Evolutionary conservation across 2,329 filamentous ascomycete genomes (phyloP), one percentile per base, ranked within the genome.

Genomic region (Cladosporium sp.): DNA sequence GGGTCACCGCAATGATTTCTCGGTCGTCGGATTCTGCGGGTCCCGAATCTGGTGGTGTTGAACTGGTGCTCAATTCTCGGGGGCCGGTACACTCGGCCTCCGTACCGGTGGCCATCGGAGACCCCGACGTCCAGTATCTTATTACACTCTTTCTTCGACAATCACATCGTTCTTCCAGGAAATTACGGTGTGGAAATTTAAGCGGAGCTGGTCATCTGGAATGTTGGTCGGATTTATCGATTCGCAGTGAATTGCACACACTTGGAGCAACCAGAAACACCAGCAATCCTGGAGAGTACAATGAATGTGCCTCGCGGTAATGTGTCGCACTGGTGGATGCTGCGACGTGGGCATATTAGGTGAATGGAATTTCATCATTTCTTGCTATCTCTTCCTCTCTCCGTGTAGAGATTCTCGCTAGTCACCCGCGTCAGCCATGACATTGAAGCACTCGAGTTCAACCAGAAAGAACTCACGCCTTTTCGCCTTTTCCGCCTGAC

Each of bases 401-500:
- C 33, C 9, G 46, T 53, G 32, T 60, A 60, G 35, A 60, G 14
- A 33, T 52, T 52, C 51, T 60, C 57, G 9, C 57, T 58, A 34
- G 9, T 13, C 18, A 8, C 9, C 6, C 7, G 11, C 13, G 31
- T 16, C 14, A 42, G 22, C 22, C 34, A 28, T 31, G 16, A n/a
- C 31, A 7, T 35, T 9, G n/a, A 38, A 46, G 10, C n/a, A 46
- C 18, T n/a, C 11, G 11, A 4, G 7, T 11, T 28, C 10, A 32
- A 31, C 19, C 31, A 43, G 32, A 14, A 6, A 32, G 22, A 18
- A 57, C 64, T 61, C 63, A 72, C 63, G 67, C 62, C 58, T 71
- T 72, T 58, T 68, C 59, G 33, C 69, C 62, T 53, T 66, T 67
- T 42, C 65, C 59, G 54, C 66, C 61, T 37, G 63, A 61, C 44